Conservation (phyloP, 1,284 basidiomycete genomes). For the Lentinula novae-zelandiae region DNA sequence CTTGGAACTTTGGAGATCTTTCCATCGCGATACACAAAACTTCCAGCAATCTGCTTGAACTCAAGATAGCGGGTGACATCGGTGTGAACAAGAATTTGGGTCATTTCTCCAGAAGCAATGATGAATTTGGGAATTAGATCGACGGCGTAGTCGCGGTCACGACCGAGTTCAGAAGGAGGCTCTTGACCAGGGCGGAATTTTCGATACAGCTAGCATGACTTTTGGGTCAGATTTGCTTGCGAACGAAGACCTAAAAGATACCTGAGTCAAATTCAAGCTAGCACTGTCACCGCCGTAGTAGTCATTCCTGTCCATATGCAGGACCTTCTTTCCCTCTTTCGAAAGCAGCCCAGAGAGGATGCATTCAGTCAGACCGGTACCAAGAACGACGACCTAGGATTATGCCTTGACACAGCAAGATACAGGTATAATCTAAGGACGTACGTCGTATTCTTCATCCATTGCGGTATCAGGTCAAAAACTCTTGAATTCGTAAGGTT, state of each 20-base stretch:
- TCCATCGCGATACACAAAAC: conserved; percentile 96
- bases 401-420: conserved; percentile 11
- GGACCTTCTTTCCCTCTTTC: conserved; percentile 99
- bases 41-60: conserved; percentile 99
- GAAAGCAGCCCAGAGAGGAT: conserved; percentile 96
- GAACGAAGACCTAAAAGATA: conserved; percentile 25
- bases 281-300: conserved; percentile 99
- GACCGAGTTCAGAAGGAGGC: conserved; percentile 77
- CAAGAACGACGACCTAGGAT: conserved; percentile 84
- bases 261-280: conserved; percentile 96
- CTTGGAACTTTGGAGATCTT: conserved; percentile 97
- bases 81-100: conserved; percentile 98
- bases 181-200: conserved; percentile 84
- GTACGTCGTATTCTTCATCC: conserved; percentile 90
- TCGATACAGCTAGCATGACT: conserved; percentile 77
- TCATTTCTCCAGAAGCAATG: conserved; percentile 97
- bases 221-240: conserved; percentile 17
- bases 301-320: conserved; percentile 99
- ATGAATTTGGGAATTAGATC: conserved; percentile 97
- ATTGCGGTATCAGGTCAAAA: conserved; percentile 38
- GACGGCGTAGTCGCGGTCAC: conserved; percentile 94
- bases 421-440: conserved; percentile 12
- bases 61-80: conserved; percentile 99
- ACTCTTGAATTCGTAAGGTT: conserved; percentile 4
- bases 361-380: conserved; percentile 97